Conservation (phyloP, 1,139 yeast species). For the Blastobotrys proliferans region DNA sequence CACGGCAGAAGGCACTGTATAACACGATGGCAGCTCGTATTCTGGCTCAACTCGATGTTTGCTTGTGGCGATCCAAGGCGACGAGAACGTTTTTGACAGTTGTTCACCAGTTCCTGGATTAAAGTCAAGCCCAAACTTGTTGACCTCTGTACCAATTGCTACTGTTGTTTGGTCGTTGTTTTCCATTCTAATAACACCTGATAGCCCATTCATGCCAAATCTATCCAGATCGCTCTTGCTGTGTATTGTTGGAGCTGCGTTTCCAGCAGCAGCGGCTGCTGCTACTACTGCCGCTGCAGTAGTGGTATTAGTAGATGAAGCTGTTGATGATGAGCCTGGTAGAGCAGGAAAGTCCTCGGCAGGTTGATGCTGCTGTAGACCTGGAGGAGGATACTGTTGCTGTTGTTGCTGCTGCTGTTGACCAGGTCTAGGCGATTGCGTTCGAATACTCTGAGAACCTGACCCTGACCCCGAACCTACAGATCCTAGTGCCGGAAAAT, state of each 20-base stretch:
- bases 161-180: conserved; percentile 61
- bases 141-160: conserved; percentile 81
- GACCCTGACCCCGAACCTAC: conserved; percentile 3
- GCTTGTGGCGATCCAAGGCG: conserved; percentile 94
- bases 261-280: neutral
- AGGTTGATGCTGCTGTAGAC: neutral
- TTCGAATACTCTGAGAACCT: conserved; percentile 3
- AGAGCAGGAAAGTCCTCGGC: conserved; percentile 10
- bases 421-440: conserved; percentile 10
- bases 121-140: conserved; percentile 68
- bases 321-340: neutral
- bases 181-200: conserved; percentile 65
- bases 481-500: conserved; percentile 30
- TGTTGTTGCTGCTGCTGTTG: neutral
- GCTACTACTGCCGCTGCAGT: conserved; percentile 10
- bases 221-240: conserved; percentile 27
- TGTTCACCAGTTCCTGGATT: conserved; percentile 39
- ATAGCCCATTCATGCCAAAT: conserved; percentile 73
- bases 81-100: conserved; percentile 68
- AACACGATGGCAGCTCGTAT: conserved; percentile 56
- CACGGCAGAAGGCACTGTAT: conserved; percentile 50
- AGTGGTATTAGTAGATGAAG: conserved; percentile 9
- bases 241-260: neutral
- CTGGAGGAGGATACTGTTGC: conserved; percentile 1
- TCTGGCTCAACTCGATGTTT: conserved; percentile 88